phyloP scores from a whole-genome alignment of 169 alveolate genomes.

The Eimeria zaria region DNA sequence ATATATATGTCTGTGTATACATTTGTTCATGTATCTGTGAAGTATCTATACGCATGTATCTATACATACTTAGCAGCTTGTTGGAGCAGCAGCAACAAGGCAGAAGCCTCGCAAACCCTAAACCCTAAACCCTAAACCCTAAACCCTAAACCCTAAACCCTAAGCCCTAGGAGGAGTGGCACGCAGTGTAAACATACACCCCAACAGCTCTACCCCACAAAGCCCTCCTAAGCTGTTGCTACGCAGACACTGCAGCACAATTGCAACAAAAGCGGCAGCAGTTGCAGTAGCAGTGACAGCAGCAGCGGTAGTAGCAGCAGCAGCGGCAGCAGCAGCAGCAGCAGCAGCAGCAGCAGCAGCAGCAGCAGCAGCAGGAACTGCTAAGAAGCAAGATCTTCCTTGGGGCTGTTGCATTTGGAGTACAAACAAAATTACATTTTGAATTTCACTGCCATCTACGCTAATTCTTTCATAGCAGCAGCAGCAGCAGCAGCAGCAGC shows the following conservation, averaged over 20 bases:
- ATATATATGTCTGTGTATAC: no score
- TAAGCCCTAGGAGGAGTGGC: neutral
- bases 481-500: slow-evolving; percentile 46
- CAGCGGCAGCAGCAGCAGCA: neutral
- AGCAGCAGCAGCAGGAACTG: neutral
- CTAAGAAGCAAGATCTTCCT: neutral
- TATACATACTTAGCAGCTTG: neutral
- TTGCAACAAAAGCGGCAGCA: neutral
- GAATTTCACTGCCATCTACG: neutral
- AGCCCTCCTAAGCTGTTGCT: neutral
- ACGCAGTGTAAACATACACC: neutral
- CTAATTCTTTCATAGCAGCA: no score
- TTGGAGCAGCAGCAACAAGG: neutral
- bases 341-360: slow-evolving; percentile 3
- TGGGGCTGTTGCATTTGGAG: neutral
- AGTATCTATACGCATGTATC: no score
- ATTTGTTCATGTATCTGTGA: no score
- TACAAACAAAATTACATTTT: no score
- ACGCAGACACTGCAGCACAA: no score
- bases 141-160: slow-evolving; percentile 17
- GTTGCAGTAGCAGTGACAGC: neutral
- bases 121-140: slow-evolving; percentile 32
- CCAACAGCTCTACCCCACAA: neutral
- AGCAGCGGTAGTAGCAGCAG: neutral
- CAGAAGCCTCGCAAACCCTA: neutral